These are phyloP conservation scores for Clonostachys sp. DNA, from an alignment of 2,329 filamentous ascomycete species.

Conservation along the genomic window DNA sequence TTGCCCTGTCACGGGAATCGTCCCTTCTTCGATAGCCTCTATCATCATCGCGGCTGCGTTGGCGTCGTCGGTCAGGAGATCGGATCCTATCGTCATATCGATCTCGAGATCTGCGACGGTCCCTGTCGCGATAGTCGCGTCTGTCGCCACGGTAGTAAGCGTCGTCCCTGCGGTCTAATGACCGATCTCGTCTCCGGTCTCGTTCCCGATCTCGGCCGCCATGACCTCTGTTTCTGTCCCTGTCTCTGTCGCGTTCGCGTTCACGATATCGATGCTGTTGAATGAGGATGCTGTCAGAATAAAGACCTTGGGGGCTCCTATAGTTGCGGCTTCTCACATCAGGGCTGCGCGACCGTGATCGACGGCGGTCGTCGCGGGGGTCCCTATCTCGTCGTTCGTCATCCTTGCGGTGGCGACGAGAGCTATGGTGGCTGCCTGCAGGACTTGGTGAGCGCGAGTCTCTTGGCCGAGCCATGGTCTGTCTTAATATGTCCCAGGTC, in stretches of 20 bases:
- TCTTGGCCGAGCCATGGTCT: constrained; percentile 58
- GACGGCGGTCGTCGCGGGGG: constrained; percentile 47
- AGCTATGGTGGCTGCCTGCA: constrained; percentile 78
- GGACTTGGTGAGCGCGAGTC: constrained; percentile 86
- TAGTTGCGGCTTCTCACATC: constrained; percentile 44
- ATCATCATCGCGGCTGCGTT: constrained; percentile 57
- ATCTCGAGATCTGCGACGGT: constrained; percentile 62
- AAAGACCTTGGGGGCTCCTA: constrained; percentile 9
- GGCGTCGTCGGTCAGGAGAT: constrained; percentile 54
- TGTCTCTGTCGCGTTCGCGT: constrained; percentile 45
- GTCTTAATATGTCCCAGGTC: constrained; percentile 7
- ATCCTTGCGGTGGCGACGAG: constrained; percentile 62
- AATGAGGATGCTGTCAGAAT: constrained; percentile 29
- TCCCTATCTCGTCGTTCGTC: constrained; percentile 52
- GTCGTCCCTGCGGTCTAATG: constrained; percentile 63
- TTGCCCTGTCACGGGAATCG: constrained; percentile 63
- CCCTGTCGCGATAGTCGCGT: constrained; percentile 56
- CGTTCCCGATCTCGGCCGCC: constrained; percentile 43
- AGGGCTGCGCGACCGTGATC: constrained; percentile 58
- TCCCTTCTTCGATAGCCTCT: constrained; percentile 69
- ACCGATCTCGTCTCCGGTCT: constrained; percentile 66
- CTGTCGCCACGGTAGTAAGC: constrained; percentile 57
- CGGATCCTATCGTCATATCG: constrained; percentile 53
- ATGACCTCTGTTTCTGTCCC: constrained; percentile 36
- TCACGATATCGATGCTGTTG: constrained; percentile 47